phyloP scores from a whole-genome alignment of 805 yeast species.

The Suhomyces kilbournensis region DNA sequence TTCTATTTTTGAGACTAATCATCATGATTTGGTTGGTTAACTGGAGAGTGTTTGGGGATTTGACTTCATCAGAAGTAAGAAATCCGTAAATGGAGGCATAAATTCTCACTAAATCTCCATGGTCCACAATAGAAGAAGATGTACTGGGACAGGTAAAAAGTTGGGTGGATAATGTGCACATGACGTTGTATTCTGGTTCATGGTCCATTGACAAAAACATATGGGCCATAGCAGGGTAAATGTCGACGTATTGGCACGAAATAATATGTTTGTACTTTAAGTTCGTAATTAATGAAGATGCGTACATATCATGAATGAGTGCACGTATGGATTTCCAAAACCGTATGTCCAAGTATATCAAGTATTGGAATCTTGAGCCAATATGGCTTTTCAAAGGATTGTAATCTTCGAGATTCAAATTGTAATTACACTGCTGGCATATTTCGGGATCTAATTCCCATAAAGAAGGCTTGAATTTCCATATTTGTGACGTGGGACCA shows the following conservation, averaged over 20 bases:
- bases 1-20: slow-evolving; percentile 57
- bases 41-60: slow-evolving; percentile 42
- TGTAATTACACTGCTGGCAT: slow-evolving; percentile 48
- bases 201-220: slow-evolving; percentile 71
- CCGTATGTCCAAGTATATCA: slow-evolving; percentile 64
- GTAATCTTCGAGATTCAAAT: slow-evolving; percentile 27
- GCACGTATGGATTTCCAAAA: slow-evolving; percentile 65
- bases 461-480: slow-evolving; percentile 37
- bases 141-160: slow-evolving; percentile 86
- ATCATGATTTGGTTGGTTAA: slow-evolving; percentile 37
- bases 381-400: slow-evolving; percentile 22
- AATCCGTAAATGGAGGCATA: slow-evolving; percentile 62
- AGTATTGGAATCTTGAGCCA: slow-evolving; percentile 59
- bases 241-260: slow-evolving; percentile 77
- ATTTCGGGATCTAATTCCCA: slow-evolving; percentile 49
- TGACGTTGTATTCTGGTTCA: slow-evolving; percentile 80
- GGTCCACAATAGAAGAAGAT: slow-evolving; percentile 58
- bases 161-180: slow-evolving; percentile 76
- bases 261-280: slow-evolving; percentile 53
- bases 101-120: slow-evolving; percentile 63
- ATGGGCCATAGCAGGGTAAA: slow-evolving; percentile 73
- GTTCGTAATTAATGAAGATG: slow-evolving; percentile 62
- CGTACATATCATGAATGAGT: slow-evolving; percentile 59
- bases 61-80: slow-evolving; percentile 52
- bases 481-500: slow-evolving; percentile 11